Percentiles rank a stretch among this genome's conserved stretches.
Conservation (phyloP, 2,329 filamentous ascomycete genomes). For the Colletotrichum lupini region DNA sequence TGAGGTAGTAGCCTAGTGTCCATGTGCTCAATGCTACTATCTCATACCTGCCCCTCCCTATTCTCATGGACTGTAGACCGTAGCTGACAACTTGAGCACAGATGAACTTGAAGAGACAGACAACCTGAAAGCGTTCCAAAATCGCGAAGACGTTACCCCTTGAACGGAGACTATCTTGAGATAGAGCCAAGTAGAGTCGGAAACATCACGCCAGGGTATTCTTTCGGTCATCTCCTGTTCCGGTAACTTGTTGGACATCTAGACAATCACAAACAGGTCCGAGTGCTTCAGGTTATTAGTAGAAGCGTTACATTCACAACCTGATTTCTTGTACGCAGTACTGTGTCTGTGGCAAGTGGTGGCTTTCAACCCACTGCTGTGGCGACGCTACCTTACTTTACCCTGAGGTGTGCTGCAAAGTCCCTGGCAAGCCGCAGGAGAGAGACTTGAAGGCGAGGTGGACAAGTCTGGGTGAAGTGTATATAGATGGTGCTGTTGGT, state of each 20-base stretch:
- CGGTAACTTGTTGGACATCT: background rate
- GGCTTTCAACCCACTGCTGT: conserved; percentile 20
- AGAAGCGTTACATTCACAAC: conserved; percentile 13
- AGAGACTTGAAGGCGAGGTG: background rate
- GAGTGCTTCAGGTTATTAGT: conserved; percentile 3
- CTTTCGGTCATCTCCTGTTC: background rate
- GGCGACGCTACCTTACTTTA: conserved; percentile 1
- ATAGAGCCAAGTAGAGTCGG: conserved; percentile 1
- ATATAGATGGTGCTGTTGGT: conserved; percentile 6
- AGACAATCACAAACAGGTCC: background rate
- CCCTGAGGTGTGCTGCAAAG: background rate
- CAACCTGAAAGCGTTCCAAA: background rate
- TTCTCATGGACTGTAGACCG: background rate
- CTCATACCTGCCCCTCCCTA: background rate
- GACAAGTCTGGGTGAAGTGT: background rate
- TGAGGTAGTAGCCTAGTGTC: background rate
- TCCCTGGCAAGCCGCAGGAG: background rate
- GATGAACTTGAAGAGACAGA: background rate
- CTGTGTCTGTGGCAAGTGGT: conserved; percentile 14
- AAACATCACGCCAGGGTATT: background rate
- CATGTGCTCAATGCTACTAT: background rate
- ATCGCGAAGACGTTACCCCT: background rate
- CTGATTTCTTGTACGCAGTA: background rate
- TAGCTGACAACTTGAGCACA: background rate
- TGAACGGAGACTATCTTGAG: background rate